Conservation (phyloP, 148 eudicot species). For the Nyssa sinensis region DNA sequence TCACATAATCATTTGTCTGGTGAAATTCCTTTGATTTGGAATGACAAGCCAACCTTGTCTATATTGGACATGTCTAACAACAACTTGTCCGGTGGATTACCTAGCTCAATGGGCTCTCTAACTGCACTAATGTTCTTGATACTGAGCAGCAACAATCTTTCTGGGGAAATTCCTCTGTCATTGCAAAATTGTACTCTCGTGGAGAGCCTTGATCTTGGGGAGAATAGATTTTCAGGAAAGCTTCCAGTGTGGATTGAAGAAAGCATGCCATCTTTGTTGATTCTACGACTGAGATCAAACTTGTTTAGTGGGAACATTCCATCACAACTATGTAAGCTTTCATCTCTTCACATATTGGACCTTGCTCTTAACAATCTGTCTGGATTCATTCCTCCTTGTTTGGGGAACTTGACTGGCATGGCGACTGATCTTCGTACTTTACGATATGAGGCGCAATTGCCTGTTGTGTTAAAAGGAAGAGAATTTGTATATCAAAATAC, state of each 20-base stretch:
- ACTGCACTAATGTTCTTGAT: conserved; percentile 8
- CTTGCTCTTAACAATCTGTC: neutral
- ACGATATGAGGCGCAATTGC: neutral
- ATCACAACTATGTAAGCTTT: neutral
- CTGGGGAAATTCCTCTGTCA: conserved; percentile 23
- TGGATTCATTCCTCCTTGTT: neutral
- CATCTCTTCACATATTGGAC: neutral
- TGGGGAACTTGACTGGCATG: neutral
- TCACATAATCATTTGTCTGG: conserved; percentile 9
- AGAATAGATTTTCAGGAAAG: neutral
- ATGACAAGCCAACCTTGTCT: neutral
- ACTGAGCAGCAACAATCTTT: conserved; percentile 24
- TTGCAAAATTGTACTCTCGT: conserved; percentile 1
- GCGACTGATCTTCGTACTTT: neutral
- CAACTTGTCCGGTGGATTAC: conserved; percentile 22
- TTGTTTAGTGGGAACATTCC: neutral
- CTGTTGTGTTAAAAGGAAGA: neutral
- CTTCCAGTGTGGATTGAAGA: neutral
- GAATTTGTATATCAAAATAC: neutral
- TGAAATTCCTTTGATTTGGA: neutral
- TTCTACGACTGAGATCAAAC: neutral
- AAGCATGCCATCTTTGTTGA: neutral
- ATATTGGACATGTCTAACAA: conserved; percentile 6
- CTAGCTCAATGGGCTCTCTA: conserved; percentile 15
- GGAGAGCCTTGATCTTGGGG: neutral